Base-by-base conservation (phyloP, 768 basidiomycete species). In the Clathrus columnatus region DNA sequence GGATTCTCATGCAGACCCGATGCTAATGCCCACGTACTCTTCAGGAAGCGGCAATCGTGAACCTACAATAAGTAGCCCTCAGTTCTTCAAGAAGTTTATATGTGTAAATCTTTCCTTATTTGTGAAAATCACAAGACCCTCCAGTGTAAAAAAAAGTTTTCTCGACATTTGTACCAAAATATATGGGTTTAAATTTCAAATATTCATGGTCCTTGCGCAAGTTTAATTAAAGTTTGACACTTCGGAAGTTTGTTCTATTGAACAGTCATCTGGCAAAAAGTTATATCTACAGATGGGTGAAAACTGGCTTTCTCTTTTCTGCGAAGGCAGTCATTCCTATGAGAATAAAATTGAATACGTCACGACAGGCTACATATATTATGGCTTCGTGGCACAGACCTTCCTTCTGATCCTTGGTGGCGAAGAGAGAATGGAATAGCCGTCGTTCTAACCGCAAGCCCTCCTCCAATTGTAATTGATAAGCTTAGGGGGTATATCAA, bases 371-470 rank as follows among this genome's bases (percentile, higher is more conserved):
- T 26, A 2, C 5, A 23, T 16, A 41, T 8, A 16, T 8, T 2
- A 48, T 41, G 41, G 29, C 21, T n/a, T n/a, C n/a, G n/a, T n/a
- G n/a, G 42, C 17, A 70, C 85, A 58, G 62, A 86, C 91, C 93
- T 72, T 95, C 93, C 74, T 94, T 94, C 72, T 94, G 92, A 67
- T 95, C 93, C 51, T 84, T 80, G 17, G 96, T 96, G 4, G 92
- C 92, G 63, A 99, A 98, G 57, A 93, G 71, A 41, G 82, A 76
- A 61, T 97, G 88, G 84, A 98, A 98, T 43, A 93, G 72, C 59
- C 91, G 76, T 58, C 92, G 77, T 70, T 98, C 96, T 61, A 91
- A 85, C 57, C 82, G 77, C 61, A 98, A 67, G 0, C 95, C 96
- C 64, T 96, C 88, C 4, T 78, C 70, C 45, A 99, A 76, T 5